Evolutionary conservation across 2,329 filamentous ascomycete genomes (phyloP), one percentile per base, ranked within the genome.

Genomic region (Boeremia lycopersici): DNA sequence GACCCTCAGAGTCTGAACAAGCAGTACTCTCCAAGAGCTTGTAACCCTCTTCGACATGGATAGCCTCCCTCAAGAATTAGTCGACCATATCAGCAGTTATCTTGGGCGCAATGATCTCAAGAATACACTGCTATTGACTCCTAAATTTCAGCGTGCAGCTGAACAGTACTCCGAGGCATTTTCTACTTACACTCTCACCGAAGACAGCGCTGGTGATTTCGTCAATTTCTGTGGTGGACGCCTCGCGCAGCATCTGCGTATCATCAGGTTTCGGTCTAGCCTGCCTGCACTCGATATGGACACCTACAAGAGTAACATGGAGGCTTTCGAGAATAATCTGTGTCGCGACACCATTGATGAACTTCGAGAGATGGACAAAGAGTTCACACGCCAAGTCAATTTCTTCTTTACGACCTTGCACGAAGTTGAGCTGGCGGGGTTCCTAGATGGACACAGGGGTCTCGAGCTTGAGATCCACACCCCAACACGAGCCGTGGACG

Each of bases 141-240:
- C 15, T 3, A 31, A 19, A 31, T 63, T 63, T 15, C 53, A 56
- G 23, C 39, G 12, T 33, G 46, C 55, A 6, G 44, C 63, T 7
- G 63, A 66, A 35, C 48, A 39, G 15, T 48, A 57, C 26, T 62
- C 61, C 26, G 51, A 48, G 15, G 56, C 53, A 3, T 63, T 56
- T 19, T 30, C 17, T 6, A 26, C 51, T 6, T 57, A 57, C 8
- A 38, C 30, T 7, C 17, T 66, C 4, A 49, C 15, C 11, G 34
- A 54, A 17, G 33, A 48, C 9, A 61, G 47, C 23, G 33, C 19
- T 6, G 43, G 38, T 4, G 35, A 53, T 33, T 64, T 65, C 29
- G 1, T 59, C n/a, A n/a, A 12, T 12, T 62, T 54, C 39, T 51
- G 49, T 23, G 35, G 53, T 13, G 48, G 48, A 17, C 60, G 62